Conservation (phyloP, 805 yeast genomes). For the Candida loeiensis region DNA sequence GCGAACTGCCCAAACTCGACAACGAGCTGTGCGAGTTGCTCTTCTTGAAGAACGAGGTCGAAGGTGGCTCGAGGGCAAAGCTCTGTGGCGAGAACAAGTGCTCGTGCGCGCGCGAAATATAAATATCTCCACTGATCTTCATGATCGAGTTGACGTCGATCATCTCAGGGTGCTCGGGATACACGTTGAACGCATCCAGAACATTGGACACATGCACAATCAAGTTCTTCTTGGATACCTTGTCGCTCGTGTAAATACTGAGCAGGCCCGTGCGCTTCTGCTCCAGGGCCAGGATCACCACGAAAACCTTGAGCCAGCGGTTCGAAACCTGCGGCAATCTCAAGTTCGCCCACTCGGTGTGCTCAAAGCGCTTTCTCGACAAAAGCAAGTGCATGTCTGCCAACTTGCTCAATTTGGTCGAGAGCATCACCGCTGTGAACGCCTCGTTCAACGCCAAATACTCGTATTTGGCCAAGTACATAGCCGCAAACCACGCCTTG, state of each 20-base stretch:
- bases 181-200: conserved; percentile 50
- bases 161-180: conserved; percentile 54
- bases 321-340: conserved; percentile 55
- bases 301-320: conserved; percentile 56
- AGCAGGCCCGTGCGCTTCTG: conserved; percentile 47
- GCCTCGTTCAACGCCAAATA: conserved; percentile 55
- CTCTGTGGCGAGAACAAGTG: conserved; percentile 16
- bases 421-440: conserved; percentile 61
- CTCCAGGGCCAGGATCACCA: conserved; percentile 47
- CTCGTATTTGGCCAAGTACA: conserved; percentile 56
- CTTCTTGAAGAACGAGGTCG: conserved; percentile 4
- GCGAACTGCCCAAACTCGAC: conserved; percentile 1
- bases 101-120: conserved; percentile 41
- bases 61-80: neutral
- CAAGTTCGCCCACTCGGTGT: conserved; percentile 61
- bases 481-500: conserved; percentile 44
- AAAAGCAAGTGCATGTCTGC: conserved; percentile 58
- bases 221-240: conserved; percentile 47
- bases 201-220: conserved; percentile 47
- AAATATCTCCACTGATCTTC: conserved; percentile 53
- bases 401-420: conserved; percentile 53
- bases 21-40: conserved; percentile 7
- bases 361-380: conserved; percentile 46
- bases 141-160: conserved; percentile 56
- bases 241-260: conserved; percentile 50